Evolutionary conservation across 2,329 filamentous ascomycete genomes (phyloP), one percentile per base, ranked within the genome.

Genomic region (Claviceps arundinis): DNA sequence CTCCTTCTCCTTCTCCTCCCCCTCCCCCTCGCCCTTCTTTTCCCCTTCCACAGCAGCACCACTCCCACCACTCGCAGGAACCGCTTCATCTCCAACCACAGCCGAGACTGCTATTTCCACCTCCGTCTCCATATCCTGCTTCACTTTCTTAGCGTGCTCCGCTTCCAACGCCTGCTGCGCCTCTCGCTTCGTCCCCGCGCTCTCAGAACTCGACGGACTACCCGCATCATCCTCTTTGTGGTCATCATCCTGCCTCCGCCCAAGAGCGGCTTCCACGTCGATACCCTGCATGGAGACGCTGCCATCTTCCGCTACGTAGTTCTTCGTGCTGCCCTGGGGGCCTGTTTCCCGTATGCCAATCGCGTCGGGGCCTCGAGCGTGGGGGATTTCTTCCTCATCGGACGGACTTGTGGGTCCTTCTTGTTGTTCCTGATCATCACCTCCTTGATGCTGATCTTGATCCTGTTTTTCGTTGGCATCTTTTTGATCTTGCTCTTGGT

Each of bases 311-410:
- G 72, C 65, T 22, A 69, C 62, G 53, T 66, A 65, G 49, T 63
- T 68, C 42, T 65, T 70, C 16, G 64, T 70, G 51, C 68, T 70
- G 50, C 57, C 69, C 67, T 87, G 90, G 9, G 87, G 82, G 0
- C 93, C 93, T 57, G 88, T 85, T 64, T 98, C 93, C 59, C 87
- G 82, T 54, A 89, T 81, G 4, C 90, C 91, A 49, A 97, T 85
- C 59, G 88, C 77, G 34, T 88, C 81, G 0, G 93, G 93, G 0
- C 91, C 91, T 42, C 89, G 78, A 0, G 87, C 89, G 67, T 95
- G 89, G 5, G 89, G 87, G 50, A 81, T 75, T 54, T 87, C 84
- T 7, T 78, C 76, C 6, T 79, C 75, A 16, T 78, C 76, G 34
- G 70, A 67, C 40, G 71, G 68, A 56, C 48, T 65, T 2, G 61